Evolutionary conservation across 768 basidiomycete genomes (phyloP), one percentile per base, ranked within the genome.

Genomic region (Boletus fagicola): DNA sequence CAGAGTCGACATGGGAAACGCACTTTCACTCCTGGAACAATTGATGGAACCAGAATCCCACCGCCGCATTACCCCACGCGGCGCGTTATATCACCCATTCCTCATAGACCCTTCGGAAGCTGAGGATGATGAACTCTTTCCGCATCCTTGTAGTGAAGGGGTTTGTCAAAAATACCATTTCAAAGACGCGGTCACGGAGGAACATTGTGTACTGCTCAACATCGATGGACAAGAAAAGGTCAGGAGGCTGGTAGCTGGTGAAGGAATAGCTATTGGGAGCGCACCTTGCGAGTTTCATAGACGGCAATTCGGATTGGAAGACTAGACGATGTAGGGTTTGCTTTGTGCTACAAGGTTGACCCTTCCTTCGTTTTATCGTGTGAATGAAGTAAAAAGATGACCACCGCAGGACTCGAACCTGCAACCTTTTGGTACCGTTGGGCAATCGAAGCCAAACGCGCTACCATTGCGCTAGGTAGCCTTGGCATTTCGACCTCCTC

Each of bases 401-500:
- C 84, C 85, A 87, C 87, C 85, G 87, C 89, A 90, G 89, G 89
- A 88, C 87, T 91, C 88, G 89, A 91, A 91, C 90, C 89, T 91
- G 88, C 89, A 91, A 86, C 89, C 90, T 90, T 87, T 89, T 90
- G 89, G 88, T 91, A 62, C 77, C 83, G 74, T 76, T 74, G 62
- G 78, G 84, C 85, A 65, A 82, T 88, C 87, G 88, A 90, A 90
- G 88, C 88, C 88, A 90, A 88, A 90, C 87, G 88, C 88, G 88
- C 88, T 90, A 89, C 88, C 88, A 90, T 90, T 90, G 88, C 86
- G 88, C 88, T 77, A 90, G 86, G 86, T 83, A 85, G 82, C 83
- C 30, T 20, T 57, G 22, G 13, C 16, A 2, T n/a, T 0, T 0
- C 0, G 12, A 11, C 10, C 1, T 24, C 26, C 18, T 12, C n/a